These are phyloP conservation scores for Noccaea bulbosa DNA, from an alignment of 345 rosid species.

Conservation along the genomic window DNA sequence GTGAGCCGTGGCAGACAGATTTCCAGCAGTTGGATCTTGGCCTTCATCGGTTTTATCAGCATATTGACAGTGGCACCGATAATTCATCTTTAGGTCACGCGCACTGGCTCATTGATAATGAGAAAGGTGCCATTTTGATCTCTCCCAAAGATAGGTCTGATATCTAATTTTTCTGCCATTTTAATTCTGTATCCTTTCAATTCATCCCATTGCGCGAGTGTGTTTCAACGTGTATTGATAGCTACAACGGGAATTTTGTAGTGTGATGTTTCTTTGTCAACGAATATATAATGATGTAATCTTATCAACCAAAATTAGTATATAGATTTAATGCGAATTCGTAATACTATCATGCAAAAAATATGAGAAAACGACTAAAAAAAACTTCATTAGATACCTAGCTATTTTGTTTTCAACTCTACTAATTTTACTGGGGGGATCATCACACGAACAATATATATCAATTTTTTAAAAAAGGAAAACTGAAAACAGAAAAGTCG, in stretches of 20 bases:
- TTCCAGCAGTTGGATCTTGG: constrained; percentile 32
- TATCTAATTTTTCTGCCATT: constrained; percentile 16
- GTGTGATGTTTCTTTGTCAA: constrained; percentile 2
- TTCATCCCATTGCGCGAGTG: constrained; percentile 3
- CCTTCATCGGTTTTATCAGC: constrained; percentile 25
- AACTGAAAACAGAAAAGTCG: too few relatives aligned
- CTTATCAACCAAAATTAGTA: constrained; percentile 4
- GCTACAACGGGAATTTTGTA: constrained; percentile 4
- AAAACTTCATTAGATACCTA: too few relatives aligned
- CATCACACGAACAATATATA: too few relatives aligned
- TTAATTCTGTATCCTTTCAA: background rate
- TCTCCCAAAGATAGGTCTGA: constrained; percentile 2
- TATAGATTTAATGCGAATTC: background rate
- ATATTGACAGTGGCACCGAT: constrained; percentile 26
- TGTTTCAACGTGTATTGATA: constrained; percentile 20
- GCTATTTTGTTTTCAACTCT: too few relatives aligned
- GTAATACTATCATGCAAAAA: background rate
- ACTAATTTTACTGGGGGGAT: too few relatives aligned
- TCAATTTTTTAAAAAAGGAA: too few relatives aligned
- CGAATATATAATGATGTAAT: constrained; percentile 4
- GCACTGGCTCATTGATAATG: background rate
- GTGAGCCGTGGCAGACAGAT: constrained; percentile 26
- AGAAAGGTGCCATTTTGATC: constrained; percentile 13
- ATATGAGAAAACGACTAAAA: too few relatives aligned
- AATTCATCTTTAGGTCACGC: constrained; percentile 22